Evolutionary conservation across 805 yeast species (phyloP), one percentile per base, ranked within the genome.

Genomic region (Cyberlindnera maclurae): DNA sequence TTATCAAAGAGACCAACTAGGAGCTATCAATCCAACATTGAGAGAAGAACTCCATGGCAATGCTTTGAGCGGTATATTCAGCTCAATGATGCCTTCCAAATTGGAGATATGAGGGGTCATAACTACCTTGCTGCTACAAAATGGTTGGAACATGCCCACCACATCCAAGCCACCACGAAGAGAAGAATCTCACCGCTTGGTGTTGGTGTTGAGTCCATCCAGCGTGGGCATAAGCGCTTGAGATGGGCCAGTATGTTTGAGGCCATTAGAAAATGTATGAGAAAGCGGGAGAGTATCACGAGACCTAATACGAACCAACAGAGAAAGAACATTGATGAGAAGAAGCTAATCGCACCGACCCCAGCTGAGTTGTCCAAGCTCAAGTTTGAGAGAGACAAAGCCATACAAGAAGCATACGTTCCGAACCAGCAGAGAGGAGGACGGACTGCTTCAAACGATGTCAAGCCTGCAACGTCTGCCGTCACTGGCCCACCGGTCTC

Each of bases 231-330:
- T 54, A 69, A 84, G 42, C 70, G 95, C 38, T 67, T 90, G 42
- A 73, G 97, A 47, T 93, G 97, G 97, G 96, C 96, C 0, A 83
- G 95, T 39, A 83, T 93, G 86, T 86, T 93, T 65, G 98, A 93
- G 57, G 96, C 95, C 1, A 81, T 93, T 64, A 71, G 96, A 42
- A 88, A 88, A 61, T 69, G 82, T 49, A 86, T 89, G 81, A 77
- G 86, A 49, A 89, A 89, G 57, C 71, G 97, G 33, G 98, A 93
- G 58, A 77, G 71, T 50, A 75, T 78, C 4, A 80, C 82, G 15
- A 71, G 73, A 45, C 84, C 83, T 15, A 70, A 70, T 36, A 67
- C 67, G 43, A 54, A 64, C 47, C 66, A 67, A 55, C 63, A 63
- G 45, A 68, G 63, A 39, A 68, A 45, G 49, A 57, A 59, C 7